Percentiles rank a stretch among this genome's conserved stretches.
These are phyloP conservation scores for Cryphonectria parasitica DNA, from an alignment of 2,329 filamentous ascomycete species.

Conservation along the genomic window DNA sequence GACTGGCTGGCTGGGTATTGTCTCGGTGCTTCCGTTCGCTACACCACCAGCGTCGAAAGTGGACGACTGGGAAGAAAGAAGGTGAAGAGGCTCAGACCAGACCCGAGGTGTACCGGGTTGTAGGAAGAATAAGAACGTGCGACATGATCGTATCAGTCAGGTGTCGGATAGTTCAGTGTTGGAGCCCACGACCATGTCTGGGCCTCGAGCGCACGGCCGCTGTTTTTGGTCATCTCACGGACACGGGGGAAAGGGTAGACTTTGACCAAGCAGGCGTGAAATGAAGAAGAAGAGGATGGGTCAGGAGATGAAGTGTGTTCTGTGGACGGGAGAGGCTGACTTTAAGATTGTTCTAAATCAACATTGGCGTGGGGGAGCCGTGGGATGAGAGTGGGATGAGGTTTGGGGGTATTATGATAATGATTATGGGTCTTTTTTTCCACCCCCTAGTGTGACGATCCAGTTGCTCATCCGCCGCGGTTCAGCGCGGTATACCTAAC, in stretches of 20 bases:
- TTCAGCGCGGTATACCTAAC: neutral
- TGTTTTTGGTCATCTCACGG: neutral
- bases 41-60: neutral
- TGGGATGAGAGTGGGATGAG: conserved; percentile 18
- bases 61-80: neutral
- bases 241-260: neutral
- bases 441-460: neutral
- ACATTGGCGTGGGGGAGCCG: conserved; percentile 15
- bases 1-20: neutral
- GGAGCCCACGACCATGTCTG: neutral
- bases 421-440: conserved; percentile 2
- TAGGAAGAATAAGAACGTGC: neutral
- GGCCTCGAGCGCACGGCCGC: neutral
- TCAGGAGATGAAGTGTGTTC: neutral
- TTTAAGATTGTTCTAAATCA: conserved; percentile 9
- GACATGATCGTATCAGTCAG: neutral
- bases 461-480: neutral
- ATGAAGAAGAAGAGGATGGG: neutral
- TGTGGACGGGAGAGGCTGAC: conserved; percentile 3
- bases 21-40: neutral
- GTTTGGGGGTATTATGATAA: conserved; percentile 1
- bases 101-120: neutral
- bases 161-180: neutral
- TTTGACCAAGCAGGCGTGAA: neutral
- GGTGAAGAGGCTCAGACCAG: neutral